phyloP scores from a whole-genome alignment of 805 yeast genomes.

The Lipomyces oligophaga region DNA sequence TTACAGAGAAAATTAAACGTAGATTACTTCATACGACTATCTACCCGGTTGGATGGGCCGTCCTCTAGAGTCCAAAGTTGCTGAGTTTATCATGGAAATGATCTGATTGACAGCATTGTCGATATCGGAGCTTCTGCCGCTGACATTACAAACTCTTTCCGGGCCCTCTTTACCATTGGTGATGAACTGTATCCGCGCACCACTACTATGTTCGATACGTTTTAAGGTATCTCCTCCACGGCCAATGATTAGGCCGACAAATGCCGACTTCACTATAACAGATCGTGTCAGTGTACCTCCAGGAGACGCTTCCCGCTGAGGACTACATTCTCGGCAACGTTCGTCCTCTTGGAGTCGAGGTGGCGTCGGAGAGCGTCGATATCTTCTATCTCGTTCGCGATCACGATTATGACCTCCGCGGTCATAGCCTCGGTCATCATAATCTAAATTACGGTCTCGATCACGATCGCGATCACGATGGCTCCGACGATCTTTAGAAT shows the following conservation, averaged over 20 bases:
- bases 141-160: slow-evolving; percentile 27
- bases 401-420: slow-evolving; percentile 17
- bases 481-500: neutral
- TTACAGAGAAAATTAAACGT: too few relatives aligned
- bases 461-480: neutral
- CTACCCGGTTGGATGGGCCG: slow-evolving; percentile 23
- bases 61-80: slow-evolving; percentile 18
- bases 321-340: slow-evolving; percentile 20
- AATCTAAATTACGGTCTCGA: neutral
- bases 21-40: too few relatives aligned
- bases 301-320: slow-evolving; percentile 22
- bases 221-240: slow-evolving; percentile 31
- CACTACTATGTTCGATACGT: slow-evolving; percentile 24
- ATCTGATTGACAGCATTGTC: slow-evolving; percentile 15
- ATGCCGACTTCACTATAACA: slow-evolving; percentile 23
- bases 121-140: slow-evolving; percentile 20
- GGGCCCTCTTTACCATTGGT: slow-evolving; percentile 30
- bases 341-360: slow-evolving; percentile 21
- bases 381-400: slow-evolving; percentile 8
- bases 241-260: slow-evolving; percentile 31
- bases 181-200: slow-evolving; percentile 30
- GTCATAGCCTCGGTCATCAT: slow-evolving; percentile 1
- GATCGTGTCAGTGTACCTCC: slow-evolving; percentile 25
- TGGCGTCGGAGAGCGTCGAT: slow-evolving; percentile 18
- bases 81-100: slow-evolving; percentile 23